These are phyloP conservation scores for Verbena officinalis DNA, from an alignment of 257 asterid species.

Conservation along the genomic window DNA sequence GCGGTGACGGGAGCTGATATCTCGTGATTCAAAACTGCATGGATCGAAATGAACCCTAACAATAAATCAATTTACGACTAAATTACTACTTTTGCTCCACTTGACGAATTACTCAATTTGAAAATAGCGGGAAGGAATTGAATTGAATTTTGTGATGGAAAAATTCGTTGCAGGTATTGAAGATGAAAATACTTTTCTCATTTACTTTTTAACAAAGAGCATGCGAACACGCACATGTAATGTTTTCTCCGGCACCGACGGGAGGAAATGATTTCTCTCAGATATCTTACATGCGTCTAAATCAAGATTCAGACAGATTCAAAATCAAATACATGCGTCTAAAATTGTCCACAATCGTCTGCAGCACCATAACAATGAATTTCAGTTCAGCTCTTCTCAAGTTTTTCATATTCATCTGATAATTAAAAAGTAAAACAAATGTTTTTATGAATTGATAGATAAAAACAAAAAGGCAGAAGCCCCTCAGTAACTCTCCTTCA, in stretches of 20 bases:
- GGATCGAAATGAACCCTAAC: conserved; percentile 11
- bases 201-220: no score
- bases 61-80: conserved; percentile 3
- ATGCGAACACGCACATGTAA: no score
- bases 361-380: neutral
- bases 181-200: no score
- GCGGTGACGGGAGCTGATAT: conserved; percentile 45
- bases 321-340: neutral
- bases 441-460: neutral
- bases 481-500: neutral
- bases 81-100: neutral
- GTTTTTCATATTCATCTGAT: neutral
- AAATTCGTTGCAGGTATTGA: no score
- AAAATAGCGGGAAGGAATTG: no score
- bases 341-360: neutral
- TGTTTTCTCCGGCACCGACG: neutral
- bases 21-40: conserved; percentile 42
- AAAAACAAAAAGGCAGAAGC: neutral
- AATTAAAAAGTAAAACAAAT: neutral
- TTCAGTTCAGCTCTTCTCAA: neutral
- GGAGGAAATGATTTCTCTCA: neutral
- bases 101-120: no score
- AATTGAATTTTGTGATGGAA: no score
- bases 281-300: neutral
- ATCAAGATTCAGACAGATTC: neutral